Evolutionary conservation across 2,329 filamentous ascomycete genomes (phyloP).

Genomic region (Botrytis tulipae): DNA sequence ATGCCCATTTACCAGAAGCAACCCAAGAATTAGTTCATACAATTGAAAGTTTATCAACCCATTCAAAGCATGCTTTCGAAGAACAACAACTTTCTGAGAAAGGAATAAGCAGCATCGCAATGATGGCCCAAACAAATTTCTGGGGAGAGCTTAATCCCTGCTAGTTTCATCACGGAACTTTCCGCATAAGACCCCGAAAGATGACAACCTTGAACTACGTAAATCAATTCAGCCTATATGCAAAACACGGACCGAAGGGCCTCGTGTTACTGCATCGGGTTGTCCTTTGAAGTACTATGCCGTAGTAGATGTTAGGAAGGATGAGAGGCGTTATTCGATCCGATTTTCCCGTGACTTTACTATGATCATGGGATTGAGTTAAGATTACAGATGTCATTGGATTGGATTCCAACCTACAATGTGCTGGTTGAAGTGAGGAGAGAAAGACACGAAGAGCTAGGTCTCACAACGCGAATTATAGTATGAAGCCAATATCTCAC

Average conservation of each 20-base stretch:
- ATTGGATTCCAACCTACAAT: not conserved
- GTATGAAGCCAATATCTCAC: not conserved
- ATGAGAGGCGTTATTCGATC: not conserved
- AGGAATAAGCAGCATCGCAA: not conserved
- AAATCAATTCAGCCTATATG: not conserved
- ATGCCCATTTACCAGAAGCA: not conserved
- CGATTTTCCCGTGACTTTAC: not conserved
- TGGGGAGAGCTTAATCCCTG: constrained; percentile 13
- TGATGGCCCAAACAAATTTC: constrained; percentile 3
- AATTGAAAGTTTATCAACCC: not conserved
- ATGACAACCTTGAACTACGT: not conserved
- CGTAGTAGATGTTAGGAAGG: not conserved
- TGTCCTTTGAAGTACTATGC: not conserved
- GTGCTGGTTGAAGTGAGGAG: not conserved
- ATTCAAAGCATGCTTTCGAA: not conserved
- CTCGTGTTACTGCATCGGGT: constrained; percentile 1
- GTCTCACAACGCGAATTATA: not conserved
- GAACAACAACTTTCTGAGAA: not conserved
- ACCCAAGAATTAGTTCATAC: not conserved
- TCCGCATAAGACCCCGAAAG: not conserved
- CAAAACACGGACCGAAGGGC: not conserved
- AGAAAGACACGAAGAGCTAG: not conserved
- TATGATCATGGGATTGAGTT: not conserved
- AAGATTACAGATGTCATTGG: not conserved
- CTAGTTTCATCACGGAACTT: not conserved